Evolutionary conservation across 2,329 filamentous ascomycete genomes (phyloP).

Genomic region (Alternaria postmessia): DNA sequence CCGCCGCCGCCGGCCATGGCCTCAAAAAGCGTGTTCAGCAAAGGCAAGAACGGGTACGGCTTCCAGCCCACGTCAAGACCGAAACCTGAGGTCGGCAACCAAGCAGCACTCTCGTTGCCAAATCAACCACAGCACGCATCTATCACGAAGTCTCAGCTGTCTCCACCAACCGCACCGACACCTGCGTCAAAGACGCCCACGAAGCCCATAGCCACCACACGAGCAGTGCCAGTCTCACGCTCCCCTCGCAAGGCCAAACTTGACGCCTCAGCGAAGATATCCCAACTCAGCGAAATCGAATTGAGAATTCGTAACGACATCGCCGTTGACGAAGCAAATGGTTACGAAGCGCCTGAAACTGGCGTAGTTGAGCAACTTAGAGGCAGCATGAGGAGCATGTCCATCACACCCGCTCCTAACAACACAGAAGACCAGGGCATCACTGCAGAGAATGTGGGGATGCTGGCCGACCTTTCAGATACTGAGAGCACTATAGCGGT

Average conservation of each 20-base stretch:
- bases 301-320: not conserved
- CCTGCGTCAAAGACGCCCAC: not conserved
- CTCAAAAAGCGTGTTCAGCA: not conserved
- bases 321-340: not conserved
- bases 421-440: not conserved
- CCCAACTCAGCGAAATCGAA: not conserved
- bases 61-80: constrained; percentile 4
- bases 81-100: not conserved
- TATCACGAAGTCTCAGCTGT: not conserved
- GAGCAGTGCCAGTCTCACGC: not conserved
- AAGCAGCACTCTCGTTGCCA: not conserved
- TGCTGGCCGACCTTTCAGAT: not conserved
- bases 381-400: not conserved
- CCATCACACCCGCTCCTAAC: not conserved
- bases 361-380: not conserved
- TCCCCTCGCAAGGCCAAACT: not conserved
- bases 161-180: not conserved
- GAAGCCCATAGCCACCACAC: not conserved
- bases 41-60: constrained; percentile 15
- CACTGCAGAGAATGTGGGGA: not conserved
- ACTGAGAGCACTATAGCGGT: not conserved
- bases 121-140: not conserved
- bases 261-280: not conserved
- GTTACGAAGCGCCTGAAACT: not conserved
- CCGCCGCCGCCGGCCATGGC: not conserved